Base-by-base conservation (phyloP, 768 basidiomycete species). In the Boletus rubropictus region DNA sequence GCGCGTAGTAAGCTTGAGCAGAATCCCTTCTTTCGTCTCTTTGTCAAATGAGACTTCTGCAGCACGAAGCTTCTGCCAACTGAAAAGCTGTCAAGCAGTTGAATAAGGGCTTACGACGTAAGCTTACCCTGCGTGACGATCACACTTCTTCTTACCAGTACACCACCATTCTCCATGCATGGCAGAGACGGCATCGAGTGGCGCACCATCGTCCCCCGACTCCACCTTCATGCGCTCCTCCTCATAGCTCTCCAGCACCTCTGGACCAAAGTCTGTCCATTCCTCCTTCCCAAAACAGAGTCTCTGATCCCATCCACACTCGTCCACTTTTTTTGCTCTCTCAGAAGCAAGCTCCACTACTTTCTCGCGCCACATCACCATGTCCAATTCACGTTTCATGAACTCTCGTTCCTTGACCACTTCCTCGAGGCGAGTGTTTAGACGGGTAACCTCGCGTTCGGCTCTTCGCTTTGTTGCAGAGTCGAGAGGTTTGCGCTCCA, bases 271-370 rank as follows among this genome's bases (percentile, higher is more conserved):
- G 40, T 84, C 84, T 31, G 69, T 75, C 73, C 81, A 89, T 61
- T 89, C 86, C 48, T 82, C 81, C 39, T 90, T 86, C n/a, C 84
- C 84, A 60, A 84, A 83, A 50, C 86, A 86, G 20, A 96, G 72
- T 25, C 92, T 75, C 56, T 84, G 82, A 63, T 96, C 92, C 82
- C 91, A 93, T 5, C 93, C 91, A 65, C 92, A 96, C 55, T 80
- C 78, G 15, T 79, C 77, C 14, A 80, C 61, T n/a, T 70, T 67
- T 49, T 80, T 79, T 9, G 85, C 80, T 31, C 86, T 75, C 36
- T 78, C 78, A n/a, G 69, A 73, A 20, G 86, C 87, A 35, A 87
- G 72, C 47, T 80, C 75, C 14, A 87, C 68, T 24, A 89, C 64
- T 46, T 75, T 77, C 67, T 84, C 84, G 47, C 86, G 77, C 82